Base-by-base conservation (phyloP, 75 land plant species). In the Isoetes taiwanensis region DNA sequence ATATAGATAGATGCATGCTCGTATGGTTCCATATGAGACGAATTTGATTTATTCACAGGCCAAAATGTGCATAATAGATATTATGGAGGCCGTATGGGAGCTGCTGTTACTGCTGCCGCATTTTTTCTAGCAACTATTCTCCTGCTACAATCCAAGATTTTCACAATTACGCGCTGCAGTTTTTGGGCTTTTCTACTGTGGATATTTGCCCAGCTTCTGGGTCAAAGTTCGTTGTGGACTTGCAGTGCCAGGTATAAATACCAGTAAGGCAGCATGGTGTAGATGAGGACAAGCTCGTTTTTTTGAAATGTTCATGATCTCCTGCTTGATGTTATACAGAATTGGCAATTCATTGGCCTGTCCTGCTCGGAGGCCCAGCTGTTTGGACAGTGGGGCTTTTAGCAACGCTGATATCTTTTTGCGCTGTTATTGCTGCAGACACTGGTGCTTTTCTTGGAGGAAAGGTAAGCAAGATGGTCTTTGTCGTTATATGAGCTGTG, bases 181-280 rank as follows among this genome's bases (percentile, higher is more conserved):
- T 39, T 93, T 93, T 80, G 95, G 98, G 32, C 59, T 93, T 23
- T 93, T 93, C 64, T 93, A 93, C 59, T 83, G 90, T 63, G 95
- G 95, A 17, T 87, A 87, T 64, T 80, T 93, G 60, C 98, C 98
- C 52, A 76, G 89, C 63, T 93, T 93, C 65, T 93, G 98, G 98
- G 79, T 93, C 50, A 93, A 93, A 62, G 84, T 93, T 39, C 89
- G 95, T 21, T 90, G 97, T 58, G 80, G 82, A 32, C 56, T 84
- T 46, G 78, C 83, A 43, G 96, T 65, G 32, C 98, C 98, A 34
- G 85, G 95, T 21, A 39, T 93, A 34, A 76, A 77, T 64, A 84
- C 95, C 5, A 73, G 97, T 91, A 74, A 26, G 62, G n/a, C n/a
- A n/a, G n/a, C n/a, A n/a, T n/a, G n/a, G n/a, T n/a, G n/a, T n/a